Percentiles rank a stretch among this genome's conserved stretches.
Conservation (phyloP, 208 protist species). For the Trypanosoma scelopori region DNA sequence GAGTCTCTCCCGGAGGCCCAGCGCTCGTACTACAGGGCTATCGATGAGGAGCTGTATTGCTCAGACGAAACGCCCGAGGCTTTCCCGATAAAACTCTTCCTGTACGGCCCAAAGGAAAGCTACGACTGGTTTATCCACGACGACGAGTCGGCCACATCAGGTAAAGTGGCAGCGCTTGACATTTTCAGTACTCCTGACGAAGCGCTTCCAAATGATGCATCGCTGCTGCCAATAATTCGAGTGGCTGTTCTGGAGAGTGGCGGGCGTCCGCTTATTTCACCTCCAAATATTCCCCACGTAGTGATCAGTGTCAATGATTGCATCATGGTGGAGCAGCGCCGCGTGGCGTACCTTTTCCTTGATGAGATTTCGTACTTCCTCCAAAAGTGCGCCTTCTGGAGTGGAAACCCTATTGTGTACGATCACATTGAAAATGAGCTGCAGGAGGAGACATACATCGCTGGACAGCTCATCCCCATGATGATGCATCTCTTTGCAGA, state of each 20-base stretch:
- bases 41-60: conserved; percentile 29
- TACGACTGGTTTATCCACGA: conserved; percentile 94
- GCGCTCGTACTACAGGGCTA: conserved; percentile 24
- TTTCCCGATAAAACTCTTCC: conserved; percentile 63
- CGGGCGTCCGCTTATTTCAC: conserved; percentile 70
- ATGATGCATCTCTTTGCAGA: conserved; percentile 60
- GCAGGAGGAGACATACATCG: conserved; percentile 72
- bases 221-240: conserved; percentile 70
- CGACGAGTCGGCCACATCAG: conserved; percentile 56
- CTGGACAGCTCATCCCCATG: conserved; percentile 65
- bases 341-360: conserved; percentile 74
- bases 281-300: conserved; percentile 81
- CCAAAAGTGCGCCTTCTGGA: conserved; percentile 67
- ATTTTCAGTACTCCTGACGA: conserved; percentile 82
- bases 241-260: conserved; percentile 77
- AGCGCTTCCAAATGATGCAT: conserved; percentile 68
- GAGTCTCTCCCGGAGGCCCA: conserved; percentile 11
- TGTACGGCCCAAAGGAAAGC: conserved; percentile 73
- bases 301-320: conserved; percentile 78
- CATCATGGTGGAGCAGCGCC: conserved; percentile 86
- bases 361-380: conserved; percentile 92
- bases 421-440: conserved; percentile 78
- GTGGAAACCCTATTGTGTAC: conserved; percentile 78
- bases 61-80: conserved; percentile 19
- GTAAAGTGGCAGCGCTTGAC: conserved; percentile 64